Evolutionary conservation across 208 protist species (phyloP).

Genomic region (Leishmania amazonensis): DNA sequence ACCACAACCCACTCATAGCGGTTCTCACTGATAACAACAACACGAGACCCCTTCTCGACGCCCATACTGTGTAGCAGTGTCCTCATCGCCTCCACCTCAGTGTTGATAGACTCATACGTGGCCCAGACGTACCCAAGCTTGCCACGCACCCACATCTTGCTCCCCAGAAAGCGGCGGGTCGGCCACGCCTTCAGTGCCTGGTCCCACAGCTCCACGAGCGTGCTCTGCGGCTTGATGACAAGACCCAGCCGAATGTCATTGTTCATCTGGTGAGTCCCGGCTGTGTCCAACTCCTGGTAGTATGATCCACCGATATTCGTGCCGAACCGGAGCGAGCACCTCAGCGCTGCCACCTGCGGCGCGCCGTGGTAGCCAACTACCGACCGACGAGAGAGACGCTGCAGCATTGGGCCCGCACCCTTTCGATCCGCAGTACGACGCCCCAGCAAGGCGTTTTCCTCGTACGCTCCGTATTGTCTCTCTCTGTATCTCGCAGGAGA

Average conservation of each 20-base stretch:
- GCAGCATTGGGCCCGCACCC: conserved; percentile 6
- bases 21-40: conserved; percentile 92
- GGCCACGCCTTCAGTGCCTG: conserved; percentile 86
- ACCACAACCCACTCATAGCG: conserved; percentile 93
- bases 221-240: conserved; percentile 89
- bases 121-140: conserved; percentile 89
- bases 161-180: conserved; percentile 78
- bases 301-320: conserved; percentile 81
- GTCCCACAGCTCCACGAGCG: conserved; percentile 85
- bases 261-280: conserved; percentile 60
- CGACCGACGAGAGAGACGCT: conserved; percentile 11
- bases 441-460: neutral
- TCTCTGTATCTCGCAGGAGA: neutral
- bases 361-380: conserved; percentile 6
- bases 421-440: neutral
- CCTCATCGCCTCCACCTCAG: conserved; percentile 79
- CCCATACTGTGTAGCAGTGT: conserved; percentile 83
- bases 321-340: conserved; percentile 41
- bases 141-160: conserved; percentile 91
- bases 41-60: conserved; percentile 78
- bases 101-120: conserved; percentile 89
- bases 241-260: conserved; percentile 79
- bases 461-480: neutral
- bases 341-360: conserved; percentile 9
- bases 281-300: conserved; percentile 77